Base-by-base conservation (phyloP, 2,329 filamentous ascomycete species). In the Pseudocercospora pini-densiflorae region DNA sequence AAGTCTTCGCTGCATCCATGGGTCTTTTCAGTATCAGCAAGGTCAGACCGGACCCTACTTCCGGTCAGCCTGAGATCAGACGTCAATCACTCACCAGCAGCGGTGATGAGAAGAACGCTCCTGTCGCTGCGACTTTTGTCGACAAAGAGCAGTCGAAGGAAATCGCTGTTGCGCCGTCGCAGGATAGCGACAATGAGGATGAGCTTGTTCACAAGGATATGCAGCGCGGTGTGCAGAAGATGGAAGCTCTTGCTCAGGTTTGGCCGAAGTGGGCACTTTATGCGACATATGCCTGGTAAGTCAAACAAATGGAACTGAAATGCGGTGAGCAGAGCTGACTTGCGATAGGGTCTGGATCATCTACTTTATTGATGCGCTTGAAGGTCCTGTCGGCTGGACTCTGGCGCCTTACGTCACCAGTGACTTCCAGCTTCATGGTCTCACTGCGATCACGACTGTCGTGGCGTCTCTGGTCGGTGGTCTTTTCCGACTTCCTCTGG, bases 361-460 rank as follows among this genome's bases (percentile, higher is more conserved):
- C 72, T 79, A 81, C 54, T 84, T 86, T 67, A 80, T 83, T 72
- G 83, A 86, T 43, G 83, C 82, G 31, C 73, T 85, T 43, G 77
- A 82, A 63, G 76, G 61, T 5, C 61, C 61, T 2, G 63, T 58
- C 12, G 47, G 61, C 16, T 67, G 64, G 64, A 57, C 61, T 23
- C 24, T 81, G 54, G 77, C 76, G 8, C 75, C 76, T 2, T 81
- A 77, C 65, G 82, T 85, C 63, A 79, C 78, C 2, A 79, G 76
- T n/a, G 67, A 62, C 0, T 81, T 81, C 58, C 62, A 65, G 12
- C 68, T 61, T 21, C 78, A 79, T 62, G 77, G 74, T 14, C 71
- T 80, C 14, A 75, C 77, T 27, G 77, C 77, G 0, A 75, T 78
- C 1, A 77, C 74, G 21, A 72, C 67, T 40, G 74, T 81, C 57